Conservation (phyloP, 345 rosid species). For the Firmiana major region DNA sequence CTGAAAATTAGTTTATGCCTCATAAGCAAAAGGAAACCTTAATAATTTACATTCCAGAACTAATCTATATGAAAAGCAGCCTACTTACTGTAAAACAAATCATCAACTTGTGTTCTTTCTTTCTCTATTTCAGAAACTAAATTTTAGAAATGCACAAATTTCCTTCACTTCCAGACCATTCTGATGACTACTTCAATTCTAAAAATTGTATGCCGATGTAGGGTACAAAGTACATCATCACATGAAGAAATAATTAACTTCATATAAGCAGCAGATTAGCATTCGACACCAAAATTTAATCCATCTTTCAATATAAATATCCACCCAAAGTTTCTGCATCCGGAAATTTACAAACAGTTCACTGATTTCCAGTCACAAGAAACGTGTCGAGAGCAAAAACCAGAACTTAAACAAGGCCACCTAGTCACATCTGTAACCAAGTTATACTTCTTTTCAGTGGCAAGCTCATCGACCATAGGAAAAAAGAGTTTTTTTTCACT, state of each 20-base stretch:
- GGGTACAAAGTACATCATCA: background rate
- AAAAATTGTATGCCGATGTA: background rate
- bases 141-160: background rate
- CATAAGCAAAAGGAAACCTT: background rate
- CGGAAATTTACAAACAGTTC: conserved; percentile 31
- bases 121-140: too few relatives aligned
- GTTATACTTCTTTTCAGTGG: conserved; percentile 9
- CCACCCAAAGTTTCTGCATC: conserved; percentile 23
- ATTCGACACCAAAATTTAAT: background rate
- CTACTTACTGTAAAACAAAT: too few relatives aligned
- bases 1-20: background rate
- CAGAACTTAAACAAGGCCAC: conserved; percentile 8
- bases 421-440: conserved; percentile 9
- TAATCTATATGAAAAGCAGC: background rate
- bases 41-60: background rate
- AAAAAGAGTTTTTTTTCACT: conserved; percentile 16
- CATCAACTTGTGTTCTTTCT: too few relatives aligned
- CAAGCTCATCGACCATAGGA: conserved; percentile 11
- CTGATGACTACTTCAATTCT: background rate
- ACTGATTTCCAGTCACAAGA: conserved; percentile 19
- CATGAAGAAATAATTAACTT: background rate
- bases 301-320: conserved; percentile 21
- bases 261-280: background rate
- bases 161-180: background rate
- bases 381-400: conserved; percentile 12